phyloP scores from a whole-genome alignment of 2,329 filamentous ascomycete species.

The Dothideomycetes sp. region DNA sequence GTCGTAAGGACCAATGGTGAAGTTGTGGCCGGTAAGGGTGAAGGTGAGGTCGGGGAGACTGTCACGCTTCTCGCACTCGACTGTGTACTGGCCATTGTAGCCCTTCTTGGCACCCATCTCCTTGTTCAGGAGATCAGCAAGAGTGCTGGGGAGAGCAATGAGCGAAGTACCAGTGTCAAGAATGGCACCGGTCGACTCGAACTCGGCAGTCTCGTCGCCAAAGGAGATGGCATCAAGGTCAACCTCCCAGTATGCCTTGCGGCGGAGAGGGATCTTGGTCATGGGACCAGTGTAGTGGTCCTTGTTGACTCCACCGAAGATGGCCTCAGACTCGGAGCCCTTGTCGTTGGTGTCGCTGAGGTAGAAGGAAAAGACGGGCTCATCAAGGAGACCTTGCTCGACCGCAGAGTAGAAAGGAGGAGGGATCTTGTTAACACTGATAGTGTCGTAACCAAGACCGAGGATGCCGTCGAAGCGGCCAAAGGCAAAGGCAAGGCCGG shows the following conservation, averaged over 20 bases:
- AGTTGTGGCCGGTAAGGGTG: conserved; percentile 81
- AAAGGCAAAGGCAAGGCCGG: conserved; percentile 94
- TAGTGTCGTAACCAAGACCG: conserved; percentile 86
- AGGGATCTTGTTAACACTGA: conserved; percentile 91
- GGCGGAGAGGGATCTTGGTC: conserved; percentile 84
- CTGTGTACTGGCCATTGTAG: conserved; percentile 90
- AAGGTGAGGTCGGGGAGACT: conserved; percentile 85
- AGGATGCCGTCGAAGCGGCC: conserved; percentile 95
- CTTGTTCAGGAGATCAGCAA: conserved; percentile 93
- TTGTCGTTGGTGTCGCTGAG: conserved; percentile 64
- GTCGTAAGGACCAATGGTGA: conserved; percentile 77
- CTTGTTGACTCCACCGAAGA: conserved; percentile 82
- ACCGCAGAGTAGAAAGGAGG: conserved; percentile 97
- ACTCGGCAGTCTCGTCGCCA: conserved; percentile 73
- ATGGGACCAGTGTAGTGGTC: conserved; percentile 76
- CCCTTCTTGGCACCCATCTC: conserved; percentile 97
- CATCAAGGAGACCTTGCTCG: conserved; percentile 78
- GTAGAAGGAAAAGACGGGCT: conserved; percentile 95
- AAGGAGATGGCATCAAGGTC: conserved; percentile 87
- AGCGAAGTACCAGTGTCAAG: conserved; percentile 97
- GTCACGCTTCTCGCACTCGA: conserved; percentile 79
- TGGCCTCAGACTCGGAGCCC: conserved; percentile 69
- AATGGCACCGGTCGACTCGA: conserved; percentile 91
- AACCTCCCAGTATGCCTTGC: conserved; percentile 99
- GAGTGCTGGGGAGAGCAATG: conserved; percentile 81